These are phyloP conservation scores for Chlamydomonas applanata DNA, from an alignment of 139 green algal genomes.

Conservation along the genomic window DNA sequence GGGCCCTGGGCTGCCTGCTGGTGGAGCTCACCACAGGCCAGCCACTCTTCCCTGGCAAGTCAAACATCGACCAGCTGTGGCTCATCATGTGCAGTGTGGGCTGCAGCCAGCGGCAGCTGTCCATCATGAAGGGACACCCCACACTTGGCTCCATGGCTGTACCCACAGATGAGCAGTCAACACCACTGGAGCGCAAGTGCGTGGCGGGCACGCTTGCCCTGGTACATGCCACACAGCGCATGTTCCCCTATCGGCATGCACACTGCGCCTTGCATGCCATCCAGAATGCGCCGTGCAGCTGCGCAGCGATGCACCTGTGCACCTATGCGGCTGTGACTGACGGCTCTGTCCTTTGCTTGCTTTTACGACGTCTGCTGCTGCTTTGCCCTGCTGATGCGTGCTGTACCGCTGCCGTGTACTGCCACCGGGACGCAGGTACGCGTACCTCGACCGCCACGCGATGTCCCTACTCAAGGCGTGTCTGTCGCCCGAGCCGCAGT, in stretches of 20 bases:
- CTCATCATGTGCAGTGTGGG: slow-evolving; percentile 3
- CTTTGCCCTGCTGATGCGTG: not conserved
- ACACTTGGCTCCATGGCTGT: not conserved
- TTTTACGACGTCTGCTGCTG: not conserved
- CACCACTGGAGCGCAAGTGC: not conserved
- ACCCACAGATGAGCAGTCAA: not conserved
- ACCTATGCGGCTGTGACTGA: too few species aligned
- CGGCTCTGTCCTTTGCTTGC: too few species aligned
- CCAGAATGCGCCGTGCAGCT: too few species aligned
- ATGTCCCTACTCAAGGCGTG: slow-evolving; percentile 10
- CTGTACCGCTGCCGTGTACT: not conserved
- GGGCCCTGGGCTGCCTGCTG: slow-evolving; percentile 14
- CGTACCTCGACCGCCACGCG: not conserved
- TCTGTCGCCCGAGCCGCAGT: not conserved
- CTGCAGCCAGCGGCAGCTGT: not conserved
- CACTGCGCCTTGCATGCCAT: not conserved
- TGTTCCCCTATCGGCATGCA: not conserved
- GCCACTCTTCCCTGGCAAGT: slow-evolving; percentile 2
- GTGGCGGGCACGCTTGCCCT: not conserved
- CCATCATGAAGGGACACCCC: not conserved
- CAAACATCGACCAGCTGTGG: slow-evolving; percentile 11
- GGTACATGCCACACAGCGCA: not conserved
- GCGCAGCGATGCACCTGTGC: too few species aligned
- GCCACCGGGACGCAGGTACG: slow-evolving; percentile 1
- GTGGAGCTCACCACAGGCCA: slow-evolving; percentile 15